Conservation (phyloP, 768 basidiomycete genomes). For the Hydnomerulius pinastri region DNA sequence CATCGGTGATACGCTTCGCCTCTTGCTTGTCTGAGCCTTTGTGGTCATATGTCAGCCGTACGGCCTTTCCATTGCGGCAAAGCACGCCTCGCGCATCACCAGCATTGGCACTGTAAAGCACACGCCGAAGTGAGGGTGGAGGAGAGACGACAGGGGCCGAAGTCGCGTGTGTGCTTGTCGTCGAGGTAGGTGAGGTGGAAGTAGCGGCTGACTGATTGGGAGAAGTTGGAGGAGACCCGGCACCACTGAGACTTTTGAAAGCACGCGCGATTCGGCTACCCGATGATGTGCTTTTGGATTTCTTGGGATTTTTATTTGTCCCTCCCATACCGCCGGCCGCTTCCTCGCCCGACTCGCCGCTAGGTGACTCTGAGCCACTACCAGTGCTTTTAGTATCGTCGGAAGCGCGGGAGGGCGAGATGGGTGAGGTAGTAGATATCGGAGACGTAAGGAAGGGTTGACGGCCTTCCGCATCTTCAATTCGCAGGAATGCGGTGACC, state of each 20-base stretch:
- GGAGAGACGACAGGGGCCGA: slow-evolving; percentile 40
- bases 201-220: slow-evolving; percentile 7
- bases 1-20: slow-evolving; percentile 96
- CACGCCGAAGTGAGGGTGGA: slow-evolving; percentile 58
- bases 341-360: slow-evolving; percentile 46
- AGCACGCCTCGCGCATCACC: slow-evolving; percentile 96
- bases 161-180: slow-evolving; percentile 35
- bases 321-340: slow-evolving; percentile 30
- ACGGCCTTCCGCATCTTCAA: slow-evolving; percentile 78
- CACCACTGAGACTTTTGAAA: slow-evolving; percentile 50
- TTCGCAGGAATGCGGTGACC: slow-evolving; percentile 90
- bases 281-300: slow-evolving; percentile 39
- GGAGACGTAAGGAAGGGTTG: slow-evolving; percentile 62
- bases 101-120: slow-evolving; percentile 94
- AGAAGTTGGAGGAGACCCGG: slow-evolving; percentile 21
- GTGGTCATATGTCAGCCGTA: slow-evolving; percentile 96
- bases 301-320: slow-evolving; percentile 43
- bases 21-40: slow-evolving; percentile 97
- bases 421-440: slow-evolving; percentile 28
- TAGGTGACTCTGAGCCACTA: slow-evolving; percentile 43
- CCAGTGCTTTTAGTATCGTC: slow-evolving; percentile 31
- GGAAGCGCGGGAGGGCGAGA: slow-evolving; percentile 36
- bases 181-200: slow-evolving; percentile 28
- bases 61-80: slow-evolving; percentile 86
- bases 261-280: slow-evolving; percentile 57